phyloP scores from a whole-genome alignment of 2,329 filamentous ascomycete species.

The Pseudopithomyces maydicus region DNA sequence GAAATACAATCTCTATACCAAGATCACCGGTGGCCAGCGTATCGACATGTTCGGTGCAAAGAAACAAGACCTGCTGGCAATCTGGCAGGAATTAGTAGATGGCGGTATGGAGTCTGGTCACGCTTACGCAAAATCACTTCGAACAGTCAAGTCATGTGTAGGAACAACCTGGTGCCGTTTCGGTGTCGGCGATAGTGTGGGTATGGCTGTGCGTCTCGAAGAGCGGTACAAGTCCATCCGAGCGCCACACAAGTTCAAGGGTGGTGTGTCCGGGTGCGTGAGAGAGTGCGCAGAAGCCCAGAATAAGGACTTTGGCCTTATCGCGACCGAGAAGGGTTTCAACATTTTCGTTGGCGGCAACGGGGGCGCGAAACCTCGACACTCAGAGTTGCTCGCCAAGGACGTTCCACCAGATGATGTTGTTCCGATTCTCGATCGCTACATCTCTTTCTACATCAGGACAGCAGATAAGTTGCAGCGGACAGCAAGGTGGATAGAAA shows the following conservation, averaged over 20 bases:
- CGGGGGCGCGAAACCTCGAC: conserved; percentile 81
- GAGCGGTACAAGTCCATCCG: conserved; percentile 91
- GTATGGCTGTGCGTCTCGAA: conserved; percentile 85
- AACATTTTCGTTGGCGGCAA: conserved; percentile 92
- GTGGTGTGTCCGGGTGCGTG: conserved; percentile 88
- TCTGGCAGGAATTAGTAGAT: conserved; percentile 80
- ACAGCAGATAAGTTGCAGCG: conserved; percentile 89
- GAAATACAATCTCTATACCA: conserved; percentile 84
- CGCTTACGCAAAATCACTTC: conserved; percentile 85
- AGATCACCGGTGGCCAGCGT: conserved; percentile 89
- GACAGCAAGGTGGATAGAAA: conserved; percentile 86
- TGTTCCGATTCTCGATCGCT: conserved; percentile 82
- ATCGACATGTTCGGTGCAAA: conserved; percentile 93
- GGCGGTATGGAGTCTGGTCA: conserved; percentile 91
- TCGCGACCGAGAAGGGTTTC: conserved; percentile 90
- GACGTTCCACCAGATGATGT: conserved; percentile 84
- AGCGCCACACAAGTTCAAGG: conserved; percentile 89
- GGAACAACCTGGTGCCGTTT: conserved; percentile 91
- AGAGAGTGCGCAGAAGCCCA: conserved; percentile 91
- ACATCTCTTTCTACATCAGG: conserved; percentile 91
- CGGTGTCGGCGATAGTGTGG: conserved; percentile 87
- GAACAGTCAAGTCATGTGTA: conserved; percentile 91
- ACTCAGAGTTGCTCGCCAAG: conserved; percentile 82
- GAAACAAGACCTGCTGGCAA: conserved; percentile 81
- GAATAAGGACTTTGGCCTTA: conserved; percentile 91